phyloP scores from a whole-genome alignment of 805 yeast species.

The Spathaspora sp. region DNA sequence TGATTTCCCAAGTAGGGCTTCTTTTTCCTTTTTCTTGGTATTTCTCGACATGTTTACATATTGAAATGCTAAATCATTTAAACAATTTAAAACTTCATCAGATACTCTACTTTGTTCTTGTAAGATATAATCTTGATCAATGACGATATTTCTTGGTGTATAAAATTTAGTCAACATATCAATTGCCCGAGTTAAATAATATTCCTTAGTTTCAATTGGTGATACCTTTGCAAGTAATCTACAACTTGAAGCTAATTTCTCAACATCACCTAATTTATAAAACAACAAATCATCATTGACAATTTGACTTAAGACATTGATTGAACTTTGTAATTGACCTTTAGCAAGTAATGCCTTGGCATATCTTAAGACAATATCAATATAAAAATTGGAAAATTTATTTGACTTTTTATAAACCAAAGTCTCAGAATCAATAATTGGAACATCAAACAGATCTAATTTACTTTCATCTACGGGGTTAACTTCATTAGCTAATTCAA shows the following conservation, averaged over 20 bases:
- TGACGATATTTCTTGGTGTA: slow-evolving; percentile 14
- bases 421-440: slow-evolving; percentile 27
- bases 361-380: slow-evolving; percentile 39
- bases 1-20: slow-evolving; percentile 18
- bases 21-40: slow-evolving; percentile 7
- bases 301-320: slow-evolving; percentile 23
- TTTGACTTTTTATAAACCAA: slow-evolving; percentile 26
- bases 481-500: slow-evolving; percentile 28
- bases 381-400: slow-evolving; percentile 37
- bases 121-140: slow-evolving; percentile 23
- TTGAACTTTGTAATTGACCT: slow-evolving; percentile 30
- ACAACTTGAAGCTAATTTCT: slow-evolving; percentile 37
- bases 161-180: slow-evolving; percentile 30
- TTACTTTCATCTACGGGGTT: slow-evolving; percentile 22
- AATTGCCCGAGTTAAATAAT: slow-evolving; percentile 28
- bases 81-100: slow-evolving; percentile 31
- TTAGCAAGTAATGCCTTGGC: slow-evolving; percentile 39
- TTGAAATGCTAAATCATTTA: slow-evolving; percentile 32
- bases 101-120: slow-evolving; percentile 26
- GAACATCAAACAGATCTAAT: slow-evolving; percentile 26
- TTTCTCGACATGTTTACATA: slow-evolving; percentile 18
- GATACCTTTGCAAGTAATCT: slow-evolving; percentile 29
- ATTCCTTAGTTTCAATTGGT: slow-evolving; percentile 15
- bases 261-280: slow-evolving; percentile 37
- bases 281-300: slow-evolving; percentile 35